A percentile compares a stretch with the other conserved stretches of the same genome.
Evolutionary conservation across 1,139 yeast genomes (phyloP).

Genomic region (Sporopachydermia cereana): DNA sequence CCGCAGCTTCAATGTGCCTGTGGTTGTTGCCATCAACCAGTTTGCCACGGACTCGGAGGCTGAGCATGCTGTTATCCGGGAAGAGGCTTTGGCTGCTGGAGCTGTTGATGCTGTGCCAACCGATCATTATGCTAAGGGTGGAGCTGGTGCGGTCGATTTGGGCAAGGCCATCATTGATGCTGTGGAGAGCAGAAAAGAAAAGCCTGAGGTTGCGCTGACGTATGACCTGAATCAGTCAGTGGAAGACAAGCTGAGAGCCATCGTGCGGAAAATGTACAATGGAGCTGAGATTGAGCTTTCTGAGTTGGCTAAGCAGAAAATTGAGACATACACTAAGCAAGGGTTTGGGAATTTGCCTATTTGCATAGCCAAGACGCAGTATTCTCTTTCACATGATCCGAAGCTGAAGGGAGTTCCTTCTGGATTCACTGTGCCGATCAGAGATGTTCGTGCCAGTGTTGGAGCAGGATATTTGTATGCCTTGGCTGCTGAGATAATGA

Average conservation of each 20-base stretch:
- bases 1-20: constrained; percentile 78
- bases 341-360: constrained; percentile 90
- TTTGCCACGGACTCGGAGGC: constrained; percentile 76
- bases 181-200: neutral
- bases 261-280: constrained; percentile 90
- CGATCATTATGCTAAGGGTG: constrained; percentile 98
- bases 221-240: constrained; percentile 45
- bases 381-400: constrained; percentile 92
- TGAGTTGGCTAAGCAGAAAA: constrained; percentile 75
- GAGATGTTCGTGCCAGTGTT: constrained; percentile 87
- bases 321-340: constrained; percentile 74
- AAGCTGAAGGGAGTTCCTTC: constrained; percentile 89
- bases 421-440: constrained; percentile 87
- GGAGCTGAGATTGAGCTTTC: constrained; percentile 81
- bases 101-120: constrained; percentile 90
- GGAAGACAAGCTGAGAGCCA: constrained; percentile 71
- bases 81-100: constrained; percentile 85
- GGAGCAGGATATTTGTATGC: constrained; percentile 98
- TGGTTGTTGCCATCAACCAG: constrained; percentile 90
- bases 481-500: constrained; percentile 92
- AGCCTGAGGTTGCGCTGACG: constrained; percentile 30
- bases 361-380: constrained; percentile 97
- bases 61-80: constrained; percentile 76
- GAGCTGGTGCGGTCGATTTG: constrained; percentile 79
- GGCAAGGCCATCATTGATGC: constrained; percentile 81